phyloP scores from a whole-genome alignment of 257 asterid species.

The Rehmannia glutinosa region DNA sequence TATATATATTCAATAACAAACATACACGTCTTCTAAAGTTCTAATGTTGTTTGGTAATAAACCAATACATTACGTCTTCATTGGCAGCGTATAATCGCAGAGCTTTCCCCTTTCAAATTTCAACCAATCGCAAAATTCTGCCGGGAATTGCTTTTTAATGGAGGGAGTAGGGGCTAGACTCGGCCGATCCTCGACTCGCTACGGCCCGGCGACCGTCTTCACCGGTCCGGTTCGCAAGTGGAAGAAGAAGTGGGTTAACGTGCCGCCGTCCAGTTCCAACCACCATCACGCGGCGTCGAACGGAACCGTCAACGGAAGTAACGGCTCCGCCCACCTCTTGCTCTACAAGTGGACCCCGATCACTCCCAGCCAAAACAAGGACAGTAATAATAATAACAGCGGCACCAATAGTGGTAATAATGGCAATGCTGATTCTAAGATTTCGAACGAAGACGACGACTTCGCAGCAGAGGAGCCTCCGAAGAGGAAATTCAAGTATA shows the following conservation, averaged over 20 bases:
- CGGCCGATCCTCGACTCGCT: slow-evolving; percentile 87
- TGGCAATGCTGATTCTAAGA: slow-evolving; percentile 37
- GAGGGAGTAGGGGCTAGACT: slow-evolving; percentile 93
- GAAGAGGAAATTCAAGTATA: slow-evolving; percentile 69
- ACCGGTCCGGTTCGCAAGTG: slow-evolving; percentile 92
- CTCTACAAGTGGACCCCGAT: slow-evolving; percentile 83
- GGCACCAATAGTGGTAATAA: slow-evolving; percentile 21
- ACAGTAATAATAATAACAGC: slow-evolving; percentile 17
- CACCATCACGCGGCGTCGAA: slow-evolving; percentile 35
- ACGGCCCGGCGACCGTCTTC: slow-evolving; percentile 85
- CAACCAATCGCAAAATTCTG: not conserved
- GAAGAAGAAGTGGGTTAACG: slow-evolving; percentile 53
- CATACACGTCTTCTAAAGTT: too few species aligned
- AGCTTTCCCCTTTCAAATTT: not conserved
- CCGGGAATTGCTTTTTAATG: slow-evolving; percentile 27
- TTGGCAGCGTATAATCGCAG: not conserved
- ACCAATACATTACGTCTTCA: not conserved
- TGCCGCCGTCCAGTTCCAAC: slow-evolving; percentile 37
- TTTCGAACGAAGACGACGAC: slow-evolving; percentile 33
- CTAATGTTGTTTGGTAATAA: too few species aligned
- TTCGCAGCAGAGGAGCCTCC: slow-evolving; percentile 58
- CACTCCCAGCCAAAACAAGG: slow-evolving; percentile 42
- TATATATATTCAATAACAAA: too few species aligned
- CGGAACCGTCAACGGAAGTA: slow-evolving; percentile 19
- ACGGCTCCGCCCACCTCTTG: slow-evolving; percentile 52